A percentile compares a stretch with the other conserved stretches of the same genome.
These are phyloP conservation scores for Chalciporus piperatoides DNA, from an alignment of 1,284 basidiomycete genomes.

Conservation along the genomic window DNA sequence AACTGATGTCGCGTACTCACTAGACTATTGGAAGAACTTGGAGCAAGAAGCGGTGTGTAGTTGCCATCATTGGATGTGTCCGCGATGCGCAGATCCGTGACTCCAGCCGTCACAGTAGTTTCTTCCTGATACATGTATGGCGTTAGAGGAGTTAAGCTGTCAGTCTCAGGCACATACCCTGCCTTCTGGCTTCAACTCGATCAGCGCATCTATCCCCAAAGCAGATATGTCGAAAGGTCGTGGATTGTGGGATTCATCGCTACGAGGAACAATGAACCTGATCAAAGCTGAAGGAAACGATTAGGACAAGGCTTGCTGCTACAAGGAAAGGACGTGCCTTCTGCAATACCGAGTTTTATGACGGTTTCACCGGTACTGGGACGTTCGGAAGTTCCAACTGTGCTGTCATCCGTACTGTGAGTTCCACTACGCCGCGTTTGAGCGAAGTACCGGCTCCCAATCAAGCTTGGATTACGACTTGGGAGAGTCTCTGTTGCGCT, in stretches of 20 bases:
- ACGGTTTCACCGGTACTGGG: conserved; percentile 41
- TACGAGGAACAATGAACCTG: conserved; percentile 43
- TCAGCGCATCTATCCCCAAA: conserved; percentile 59
- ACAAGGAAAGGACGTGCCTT: conserved; percentile 42
- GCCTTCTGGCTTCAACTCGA: conserved; percentile 67
- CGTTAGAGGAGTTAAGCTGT: conserved; percentile 10
- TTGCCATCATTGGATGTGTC: conserved; percentile 41
- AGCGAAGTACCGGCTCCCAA: conserved; percentile 81
- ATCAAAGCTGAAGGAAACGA: conserved; percentile 36
- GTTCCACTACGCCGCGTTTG: conserved; percentile 49
- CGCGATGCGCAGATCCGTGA: conserved; percentile 59
- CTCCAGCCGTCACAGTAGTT: conserved; percentile 57
- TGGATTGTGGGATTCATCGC: conserved; percentile 17
- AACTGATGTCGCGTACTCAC: conserved; percentile 35
- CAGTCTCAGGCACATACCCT: conserved; percentile 45
- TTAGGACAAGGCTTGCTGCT: background rate
- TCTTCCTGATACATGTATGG: conserved; percentile 52
- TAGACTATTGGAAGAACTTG: conserved; percentile 50
- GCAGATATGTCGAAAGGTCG: conserved; percentile 57
- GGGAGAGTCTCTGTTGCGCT: conserved; percentile 34
- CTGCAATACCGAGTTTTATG: conserved; percentile 51
- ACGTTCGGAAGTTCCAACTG: conserved; percentile 25
- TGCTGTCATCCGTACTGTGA: conserved; percentile 35
- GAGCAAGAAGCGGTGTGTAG: conserved; percentile 43
- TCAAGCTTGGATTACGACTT: conserved; percentile 65